Evolutionary conservation across 148 eudicot genomes (phyloP).

Genomic region (Rhododendron molle): DNA sequence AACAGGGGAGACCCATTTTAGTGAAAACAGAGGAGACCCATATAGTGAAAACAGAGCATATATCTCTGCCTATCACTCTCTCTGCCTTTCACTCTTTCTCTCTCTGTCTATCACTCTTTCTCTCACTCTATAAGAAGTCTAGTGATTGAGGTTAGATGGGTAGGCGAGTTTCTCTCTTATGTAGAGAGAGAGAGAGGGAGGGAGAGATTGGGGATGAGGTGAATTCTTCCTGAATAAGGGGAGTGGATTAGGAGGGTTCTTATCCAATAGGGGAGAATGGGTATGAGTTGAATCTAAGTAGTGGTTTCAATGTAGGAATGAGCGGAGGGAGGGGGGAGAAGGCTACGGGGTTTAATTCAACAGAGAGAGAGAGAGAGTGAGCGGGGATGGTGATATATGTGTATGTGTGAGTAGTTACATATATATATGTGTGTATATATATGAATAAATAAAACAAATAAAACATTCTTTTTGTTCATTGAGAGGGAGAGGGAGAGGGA

Average conservation of each 20-base stretch:
- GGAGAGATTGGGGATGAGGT: not conserved
- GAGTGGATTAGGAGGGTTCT: slow-evolving; percentile 23
- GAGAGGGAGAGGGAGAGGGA: not conserved
- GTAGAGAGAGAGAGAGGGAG: not conserved
- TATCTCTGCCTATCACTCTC: not conserved
- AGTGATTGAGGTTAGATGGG: not conserved
- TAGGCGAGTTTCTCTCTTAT: not conserved
- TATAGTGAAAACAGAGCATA: not conserved
- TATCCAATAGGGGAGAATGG: slow-evolving; percentile 21
- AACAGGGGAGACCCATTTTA: not conserved
- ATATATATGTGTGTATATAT: not conserved
- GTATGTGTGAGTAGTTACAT: not conserved
- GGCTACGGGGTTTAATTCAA: slow-evolving; percentile 26
- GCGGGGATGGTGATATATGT: slow-evolving; percentile 31
- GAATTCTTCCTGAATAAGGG: slow-evolving; percentile 19
- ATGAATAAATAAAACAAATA: not conserved
- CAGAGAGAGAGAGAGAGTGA: slow-evolving; percentile 8
- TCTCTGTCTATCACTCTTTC: not conserved
- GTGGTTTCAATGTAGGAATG: slow-evolving; percentile 17
- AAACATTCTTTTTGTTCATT: slow-evolving; percentile 21
- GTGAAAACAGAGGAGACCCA: not conserved
- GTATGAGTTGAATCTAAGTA: not conserved
- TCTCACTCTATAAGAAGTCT: not conserved
- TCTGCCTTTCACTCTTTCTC: not conserved
- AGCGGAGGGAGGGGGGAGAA: slow-evolving; percentile 22